phyloP scores from a whole-genome alignment of 805 yeast species.

The Lachancea kluyveri region DNA sequence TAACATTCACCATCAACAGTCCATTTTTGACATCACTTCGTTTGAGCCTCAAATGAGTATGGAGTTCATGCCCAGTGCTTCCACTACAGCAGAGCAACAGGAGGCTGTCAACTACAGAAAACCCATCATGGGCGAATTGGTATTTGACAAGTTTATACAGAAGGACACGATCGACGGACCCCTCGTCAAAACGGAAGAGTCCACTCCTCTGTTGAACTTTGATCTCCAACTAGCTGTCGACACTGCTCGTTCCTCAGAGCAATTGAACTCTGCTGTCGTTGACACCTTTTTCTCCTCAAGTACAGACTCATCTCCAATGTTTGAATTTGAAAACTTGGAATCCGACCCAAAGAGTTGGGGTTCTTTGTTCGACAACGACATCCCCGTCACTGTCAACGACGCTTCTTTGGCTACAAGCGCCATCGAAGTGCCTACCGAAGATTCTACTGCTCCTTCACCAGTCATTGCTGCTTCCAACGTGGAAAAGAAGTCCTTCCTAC shows the following conservation, averaged over 20 bases:
- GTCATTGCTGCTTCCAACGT: conserved; percentile 6
- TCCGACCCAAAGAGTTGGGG: conserved; percentile 48
- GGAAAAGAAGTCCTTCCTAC: conserved; percentile 21
- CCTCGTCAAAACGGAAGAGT: conserved; percentile 4
- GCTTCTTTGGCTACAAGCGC: conserved; percentile 24
- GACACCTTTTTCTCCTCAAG: conserved; percentile 41
- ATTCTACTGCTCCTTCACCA: conserved; percentile 1
- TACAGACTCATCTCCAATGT: conserved; percentile 56
- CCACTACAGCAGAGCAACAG: conserved; percentile 1
- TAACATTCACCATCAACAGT: conserved; percentile 5
- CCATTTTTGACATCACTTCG: conserved; percentile 8
- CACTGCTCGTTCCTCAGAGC: conserved; percentile 3
- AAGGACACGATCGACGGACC: conserved; percentile 10
- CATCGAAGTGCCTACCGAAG: conserved; percentile 8
- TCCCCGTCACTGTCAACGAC: conserved; percentile 34
- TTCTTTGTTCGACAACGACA: conserved; percentile 47
- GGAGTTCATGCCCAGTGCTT: background rate
- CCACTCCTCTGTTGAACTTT: conserved; percentile 4
- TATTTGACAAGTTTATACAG: conserved; percentile 23
- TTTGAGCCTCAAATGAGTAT: conserved; percentile 5
- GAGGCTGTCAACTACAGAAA: no score
- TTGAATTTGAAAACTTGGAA: conserved; percentile 32
- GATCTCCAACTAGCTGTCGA: conserved; percentile 1
- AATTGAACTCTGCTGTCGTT: conserved; percentile 58
- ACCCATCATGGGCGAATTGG: conserved; percentile 20